Conservation (phyloP, 1,284 basidiomycete genomes). For the Rhodotorula sp. region DNA sequence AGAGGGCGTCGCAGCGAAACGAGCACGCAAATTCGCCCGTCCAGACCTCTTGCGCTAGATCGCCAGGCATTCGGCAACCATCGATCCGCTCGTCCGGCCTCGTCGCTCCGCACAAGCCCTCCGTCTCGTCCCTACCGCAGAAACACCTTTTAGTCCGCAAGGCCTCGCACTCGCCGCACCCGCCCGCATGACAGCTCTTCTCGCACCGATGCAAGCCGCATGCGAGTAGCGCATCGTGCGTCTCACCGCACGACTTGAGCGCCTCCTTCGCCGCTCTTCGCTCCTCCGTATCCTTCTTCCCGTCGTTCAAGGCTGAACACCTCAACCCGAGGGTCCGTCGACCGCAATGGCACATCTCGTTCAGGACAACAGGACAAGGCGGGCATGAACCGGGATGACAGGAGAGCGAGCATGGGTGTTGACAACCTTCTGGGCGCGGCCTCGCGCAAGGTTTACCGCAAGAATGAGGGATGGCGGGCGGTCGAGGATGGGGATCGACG, state of each 20-base stretch:
- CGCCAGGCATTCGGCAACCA: constrained; percentile 27
- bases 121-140: constrained; percentile 33
- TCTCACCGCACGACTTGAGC: constrained; percentile 20
- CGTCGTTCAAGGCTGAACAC: constrained; percentile 21
- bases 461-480: constrained; percentile 71
- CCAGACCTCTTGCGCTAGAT: constrained; percentile 56
- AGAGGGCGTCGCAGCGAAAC: constrained; percentile 58
- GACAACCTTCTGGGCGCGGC: constrained; percentile 57
- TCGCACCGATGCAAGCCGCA: constrained; percentile 42
- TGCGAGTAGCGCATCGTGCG: constrained; percentile 24
- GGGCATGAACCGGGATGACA: constrained; percentile 46
- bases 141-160: constrained; percentile 43
- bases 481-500: constrained; percentile 52
- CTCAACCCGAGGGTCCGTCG: constrained; percentile 16
- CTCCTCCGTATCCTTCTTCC: constrained; percentile 4
- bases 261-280: constrained; percentile 7
- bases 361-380: constrained; percentile 34
- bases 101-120: constrained; percentile 34
- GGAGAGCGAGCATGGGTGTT: constrained; percentile 70
- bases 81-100: constrained; percentile 24
- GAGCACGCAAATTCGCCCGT: constrained; percentile 68
- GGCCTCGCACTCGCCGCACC: constrained; percentile 38
- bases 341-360: constrained; percentile 20
- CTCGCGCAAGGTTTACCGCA: constrained; percentile 76
- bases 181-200: constrained; percentile 40